These are phyloP conservation scores for Mucuna pruriens DNA, from an alignment of 306 rosid species.

Conservation along the genomic window DNA sequence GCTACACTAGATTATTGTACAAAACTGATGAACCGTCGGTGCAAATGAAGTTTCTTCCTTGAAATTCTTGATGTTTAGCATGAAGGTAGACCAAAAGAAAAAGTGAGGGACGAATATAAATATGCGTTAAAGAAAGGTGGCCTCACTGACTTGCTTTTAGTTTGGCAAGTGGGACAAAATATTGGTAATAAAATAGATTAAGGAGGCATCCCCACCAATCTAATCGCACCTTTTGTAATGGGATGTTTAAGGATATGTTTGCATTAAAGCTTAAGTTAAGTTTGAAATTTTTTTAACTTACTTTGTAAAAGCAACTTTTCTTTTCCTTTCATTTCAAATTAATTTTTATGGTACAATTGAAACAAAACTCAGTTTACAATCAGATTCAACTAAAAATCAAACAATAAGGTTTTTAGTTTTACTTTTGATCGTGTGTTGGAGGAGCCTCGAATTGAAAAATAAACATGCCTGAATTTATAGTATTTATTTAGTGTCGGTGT, in stretches of 20 bases:
- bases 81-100: neutral
- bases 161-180: neutral
- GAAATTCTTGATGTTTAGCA: conserved; percentile 14
- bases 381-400: too few species aligned
- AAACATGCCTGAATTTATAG: too few species aligned
- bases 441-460: too few species aligned
- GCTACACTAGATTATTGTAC: neutral
- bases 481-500: neutral
- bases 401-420: too few species aligned
- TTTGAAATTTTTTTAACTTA: too few species aligned
- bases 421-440: too few species aligned
- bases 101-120: neutral
- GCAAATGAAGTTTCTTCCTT: neutral
- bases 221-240: neutral
- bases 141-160: neutral
- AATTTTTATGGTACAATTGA: too few species aligned
- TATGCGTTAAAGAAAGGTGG: neutral
- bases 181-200: neutral
- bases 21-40: neutral
- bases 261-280: too few species aligned
- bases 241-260: too few species aligned
- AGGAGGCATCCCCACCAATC: neutral
- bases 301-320: too few species aligned
- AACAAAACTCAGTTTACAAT: too few species aligned
- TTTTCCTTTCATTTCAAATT: too few species aligned